Evolutionary conservation across 305 asterid genomes (phyloP), one percentile per base, ranked within the genome.

Genomic region (Solanum hybrid): DNA sequence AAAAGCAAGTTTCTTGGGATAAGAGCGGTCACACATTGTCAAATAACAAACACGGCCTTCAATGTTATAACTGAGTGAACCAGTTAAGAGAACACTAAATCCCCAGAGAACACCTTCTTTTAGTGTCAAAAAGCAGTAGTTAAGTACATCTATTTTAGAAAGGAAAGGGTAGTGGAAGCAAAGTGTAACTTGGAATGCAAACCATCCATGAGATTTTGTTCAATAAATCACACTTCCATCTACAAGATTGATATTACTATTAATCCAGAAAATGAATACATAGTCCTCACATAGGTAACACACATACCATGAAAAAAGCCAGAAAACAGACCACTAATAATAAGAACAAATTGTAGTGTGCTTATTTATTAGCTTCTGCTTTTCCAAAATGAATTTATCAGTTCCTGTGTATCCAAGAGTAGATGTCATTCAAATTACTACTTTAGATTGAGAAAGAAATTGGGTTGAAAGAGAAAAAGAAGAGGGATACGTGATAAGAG

Each of bases 21-120:
- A 95, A 85, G 95, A 91, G 73, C 96, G 98, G 89, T 94, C 97
- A 82, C 97, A 94, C 95, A 94, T 94, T 86, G 96, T 95, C 95
- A 95, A 91, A 92, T 95, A 95, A 94, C 86, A 89, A 87, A 86
- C 90, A 78, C 67, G 89, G 89, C 96, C 97, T 92, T 95, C 96
- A 89, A 95, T 95, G 81, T 92, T 94, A 92, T 95, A 94, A 90
- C 97, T 95, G 91, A 83, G 90, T 22, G 86, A 89, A 78, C 61
- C 86, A 91, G 92, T 93, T 92, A 93, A 94, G 94, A 84, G 29
- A 83, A 24, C 71, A 83, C 87, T 28, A 57, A 46, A 46, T 83
- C 36, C 69, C 67, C 69, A 29, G 5, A 42, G 39, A 46, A 22
- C 74, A 84, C 87, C 74, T 84, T 28, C 29, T 83, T 46, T 46